A percentile compares a stretch with the other conserved stretches of the same genome.
phyloP scores from a whole-genome alignment of 2,329 filamentous ascomycete genomes.

The Trichocomaceae sp. region DNA sequence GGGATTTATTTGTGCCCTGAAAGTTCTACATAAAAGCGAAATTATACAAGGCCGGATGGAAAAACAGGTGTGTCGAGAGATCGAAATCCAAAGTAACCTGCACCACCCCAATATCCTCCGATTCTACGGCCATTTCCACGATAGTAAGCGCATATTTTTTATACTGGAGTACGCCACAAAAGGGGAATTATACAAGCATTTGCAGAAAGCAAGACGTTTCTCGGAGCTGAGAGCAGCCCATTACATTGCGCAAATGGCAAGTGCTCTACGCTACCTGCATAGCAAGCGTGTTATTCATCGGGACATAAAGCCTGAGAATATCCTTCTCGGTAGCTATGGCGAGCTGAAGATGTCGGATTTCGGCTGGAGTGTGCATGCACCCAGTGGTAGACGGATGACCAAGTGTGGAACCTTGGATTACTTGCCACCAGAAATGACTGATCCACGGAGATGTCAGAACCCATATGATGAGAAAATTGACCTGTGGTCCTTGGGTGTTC shows the following conservation, averaged over 20 bases:
- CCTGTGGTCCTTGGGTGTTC: slow-evolving; percentile 78
- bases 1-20: slow-evolving; percentile 77
- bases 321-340: slow-evolving; percentile 87
- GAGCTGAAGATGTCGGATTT: slow-evolving; percentile 98
- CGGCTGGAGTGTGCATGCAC: slow-evolving; percentile 94
- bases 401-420: slow-evolving; percentile 99
- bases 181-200: slow-evolving; percentile 80
- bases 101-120: slow-evolving; percentile 78
- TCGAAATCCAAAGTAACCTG: slow-evolving; percentile 81
- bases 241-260: slow-evolving; percentile 82
- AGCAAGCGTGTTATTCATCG: slow-evolving; percentile 95
- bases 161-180: slow-evolving; percentile 80
- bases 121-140: slow-evolving; percentile 80
- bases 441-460: slow-evolving; percentile 69
- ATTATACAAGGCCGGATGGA: slow-evolving; percentile 72
- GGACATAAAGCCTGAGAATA: slow-evolving; percentile 96
- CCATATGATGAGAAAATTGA: slow-evolving; percentile 94
- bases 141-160: slow-evolving; percentile 76
- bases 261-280: slow-evolving; percentile 80
- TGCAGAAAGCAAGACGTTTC: slow-evolving; percentile 69
- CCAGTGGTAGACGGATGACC: slow-evolving; percentile 84
- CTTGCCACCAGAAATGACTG: slow-evolving; percentile 93
- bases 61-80: slow-evolving; percentile 78
- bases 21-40: slow-evolving; percentile 78
- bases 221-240: slow-evolving; percentile 78